phyloP scores from a whole-genome alignment of 148 eudicot species.

The Fagopyrum esculentum region DNA sequence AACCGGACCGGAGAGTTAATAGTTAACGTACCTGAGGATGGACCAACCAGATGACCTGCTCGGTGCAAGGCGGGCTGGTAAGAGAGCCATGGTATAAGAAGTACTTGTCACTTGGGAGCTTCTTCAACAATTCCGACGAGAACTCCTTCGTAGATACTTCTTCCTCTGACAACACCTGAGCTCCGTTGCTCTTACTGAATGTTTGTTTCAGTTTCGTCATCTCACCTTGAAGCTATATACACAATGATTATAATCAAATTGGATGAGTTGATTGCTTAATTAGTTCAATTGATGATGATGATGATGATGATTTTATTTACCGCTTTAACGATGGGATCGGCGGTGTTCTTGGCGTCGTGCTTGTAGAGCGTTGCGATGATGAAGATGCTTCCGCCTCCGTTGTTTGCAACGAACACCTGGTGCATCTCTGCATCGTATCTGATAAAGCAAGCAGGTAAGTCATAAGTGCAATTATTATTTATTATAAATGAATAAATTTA shows the following conservation, averaged over 20 bases:
- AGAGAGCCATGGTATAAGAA: not conserved
- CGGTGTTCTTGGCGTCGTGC: not conserved
- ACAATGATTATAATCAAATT: not conserved
- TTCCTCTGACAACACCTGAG: not conserved
- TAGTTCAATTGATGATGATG: not conserved
- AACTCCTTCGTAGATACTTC: not conserved
- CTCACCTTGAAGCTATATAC: not conserved
- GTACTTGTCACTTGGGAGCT: not conserved
- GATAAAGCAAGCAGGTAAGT: not conserved
- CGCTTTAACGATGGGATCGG: not conserved
- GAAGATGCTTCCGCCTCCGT: not conserved
- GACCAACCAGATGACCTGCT: not conserved
- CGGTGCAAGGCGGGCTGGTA: not conserved
- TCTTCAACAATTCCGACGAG: not conserved
- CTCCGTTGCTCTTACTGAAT: not conserved
- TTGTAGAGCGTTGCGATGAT: not conserved
- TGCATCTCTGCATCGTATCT: not conserved
- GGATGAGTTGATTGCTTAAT: not conserved
- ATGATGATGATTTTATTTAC: not conserved
- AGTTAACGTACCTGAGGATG: not conserved
- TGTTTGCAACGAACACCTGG: not conserved
- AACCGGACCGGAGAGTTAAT: no score
- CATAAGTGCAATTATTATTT: no score
- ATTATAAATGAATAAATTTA: no score
- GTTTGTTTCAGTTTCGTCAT: not conserved